Conservation (phyloP, 768 basidiomycete genomes). For the Butyriboletus loyo region DNA sequence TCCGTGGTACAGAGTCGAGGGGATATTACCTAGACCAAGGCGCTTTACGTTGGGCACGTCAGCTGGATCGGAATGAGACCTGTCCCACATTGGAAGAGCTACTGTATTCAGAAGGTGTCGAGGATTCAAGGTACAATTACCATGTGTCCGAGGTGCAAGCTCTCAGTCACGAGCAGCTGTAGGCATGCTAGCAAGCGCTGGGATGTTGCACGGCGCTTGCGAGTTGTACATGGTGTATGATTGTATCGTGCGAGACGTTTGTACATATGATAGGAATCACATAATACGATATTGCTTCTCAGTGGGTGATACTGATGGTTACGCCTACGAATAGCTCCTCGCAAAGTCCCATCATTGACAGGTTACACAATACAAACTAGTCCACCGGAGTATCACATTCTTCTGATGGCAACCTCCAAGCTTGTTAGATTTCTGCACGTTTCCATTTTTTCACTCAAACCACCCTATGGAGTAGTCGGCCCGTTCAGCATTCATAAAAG, state of each 20-base stretch:
- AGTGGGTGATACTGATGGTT: neutral
- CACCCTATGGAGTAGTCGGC: slow-evolving; percentile 32
- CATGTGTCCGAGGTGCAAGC: neutral
- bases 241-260: neutral
- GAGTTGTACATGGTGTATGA: neutral
- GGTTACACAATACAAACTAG: neutral
- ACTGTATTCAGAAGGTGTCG: neutral
- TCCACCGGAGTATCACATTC: neutral
- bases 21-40: neutral
- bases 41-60: neutral
- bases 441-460: slow-evolving; percentile 46
- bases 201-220: neutral
- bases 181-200: neutral
- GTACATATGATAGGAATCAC: neutral
- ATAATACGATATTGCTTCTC: neutral
- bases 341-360: too few relatives aligned
- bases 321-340: too few relatives aligned
- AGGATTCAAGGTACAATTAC: neutral
- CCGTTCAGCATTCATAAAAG: neutral
- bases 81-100: neutral
- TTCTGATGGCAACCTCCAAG: neutral
- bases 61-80: neutral
- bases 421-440: slow-evolving; percentile 18
- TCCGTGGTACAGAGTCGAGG: neutral
- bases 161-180: too few relatives aligned